Base-by-base conservation (phyloP, 352 stramenopile species). In the Phytopythium sindhum region DNA sequence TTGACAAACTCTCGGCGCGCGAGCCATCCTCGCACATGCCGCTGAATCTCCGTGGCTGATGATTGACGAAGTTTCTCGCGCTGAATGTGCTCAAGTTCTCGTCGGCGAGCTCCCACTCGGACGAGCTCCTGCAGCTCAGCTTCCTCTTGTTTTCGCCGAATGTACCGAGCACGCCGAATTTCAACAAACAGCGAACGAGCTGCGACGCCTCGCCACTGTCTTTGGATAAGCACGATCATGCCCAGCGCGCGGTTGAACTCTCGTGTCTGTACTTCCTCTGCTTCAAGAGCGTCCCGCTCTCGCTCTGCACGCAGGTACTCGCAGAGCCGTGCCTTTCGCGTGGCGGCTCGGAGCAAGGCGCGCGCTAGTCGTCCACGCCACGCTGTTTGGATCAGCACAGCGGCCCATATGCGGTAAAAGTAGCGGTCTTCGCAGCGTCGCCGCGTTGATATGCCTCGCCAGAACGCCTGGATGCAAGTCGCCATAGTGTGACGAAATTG, bases 291-390 rank as follows among this genome's bases (percentile, higher is more conserved):
- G 29, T 95, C 80, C n/a, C 70, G 65, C 42, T 91, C 84, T 31
- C 73, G 71, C 59, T 95, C 86, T 9, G 79, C 78, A 0, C 79
- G 77, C 11, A 92, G 33, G 62, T 91, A 95, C 53, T 91, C 86
- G 2, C 79, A 75, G 7, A 95, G 69, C 21, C 82, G 72, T 0
- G 72, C 69, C 63, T 90, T 88, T 10, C 84, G 73, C 19, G 70
- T 76, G 0, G 76, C 77, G 4, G 78, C 61, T 19, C 81, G 77
- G 65, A 91, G 57, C 12, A 95, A 67, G 2, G 74, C 65, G 35
- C 73, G 73, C 0, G 71, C 77, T n/a, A 95, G 63, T 1, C 84
- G 68, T 12, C 81, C 73, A 12, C 86, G 76, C 84, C 84, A 95
- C 7, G 77, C 75, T 7, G 73, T 91, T 47, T 95, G 84, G 33